These are phyloP conservation scores for Pythium brassicae DNA, from an alignment of 352 stramenopile species.

Conservation along the genomic window DNA sequence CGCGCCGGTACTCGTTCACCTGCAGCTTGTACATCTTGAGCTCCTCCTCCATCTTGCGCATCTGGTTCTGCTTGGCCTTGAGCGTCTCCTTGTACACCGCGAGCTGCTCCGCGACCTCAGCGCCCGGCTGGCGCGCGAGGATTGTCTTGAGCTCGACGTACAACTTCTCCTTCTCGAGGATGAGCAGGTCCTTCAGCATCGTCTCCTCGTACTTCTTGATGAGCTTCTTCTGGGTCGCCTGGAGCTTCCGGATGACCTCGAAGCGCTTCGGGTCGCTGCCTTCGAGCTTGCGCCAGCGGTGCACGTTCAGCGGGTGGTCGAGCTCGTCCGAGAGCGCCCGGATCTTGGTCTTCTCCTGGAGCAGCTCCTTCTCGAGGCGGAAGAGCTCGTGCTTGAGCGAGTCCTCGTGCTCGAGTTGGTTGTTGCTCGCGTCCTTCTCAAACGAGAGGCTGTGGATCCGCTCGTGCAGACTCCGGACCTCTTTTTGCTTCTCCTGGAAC, in stretches of 20 bases:
- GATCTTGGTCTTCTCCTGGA: conserved; percentile 96
- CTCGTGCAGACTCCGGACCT: conserved; percentile 94
- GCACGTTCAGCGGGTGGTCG: conserved; percentile 98
- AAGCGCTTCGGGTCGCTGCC: conserved; percentile 94
- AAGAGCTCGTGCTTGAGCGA: conserved; percentile 88
- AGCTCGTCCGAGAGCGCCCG: conserved; percentile 95
- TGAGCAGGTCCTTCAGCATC: conserved; percentile 93
- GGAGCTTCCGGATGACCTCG: conserved; percentile 96
- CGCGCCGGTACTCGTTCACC: conserved; percentile 74
- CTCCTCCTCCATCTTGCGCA: conserved; percentile 96
- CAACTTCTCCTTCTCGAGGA: conserved; percentile 95
- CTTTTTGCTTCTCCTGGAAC: conserved; percentile 91
- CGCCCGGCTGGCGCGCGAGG: conserved; percentile 90
- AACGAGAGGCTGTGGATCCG: conserved; percentile 93
- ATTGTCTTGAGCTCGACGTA: conserved; percentile 94
- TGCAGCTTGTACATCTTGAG: conserved; percentile 97
- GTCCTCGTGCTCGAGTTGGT: conserved; percentile 83
- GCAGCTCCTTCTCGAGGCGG: conserved; percentile 87
- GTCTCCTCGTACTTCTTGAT: conserved; percentile 96
- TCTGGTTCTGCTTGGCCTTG: conserved; percentile 79
- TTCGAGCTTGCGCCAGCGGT: conserved; percentile 97
- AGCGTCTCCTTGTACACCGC: conserved; percentile 92
- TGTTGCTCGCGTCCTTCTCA: conserved; percentile 88
- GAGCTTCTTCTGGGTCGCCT: conserved; percentile 92
- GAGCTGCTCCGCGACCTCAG: conserved; percentile 95